A percentile compares a stretch with the other conserved stretches of the same genome.
phyloP scores from a whole-genome alignment of 2,329 filamentous ascomycete species.

The Aschersonia sp. region DNA sequence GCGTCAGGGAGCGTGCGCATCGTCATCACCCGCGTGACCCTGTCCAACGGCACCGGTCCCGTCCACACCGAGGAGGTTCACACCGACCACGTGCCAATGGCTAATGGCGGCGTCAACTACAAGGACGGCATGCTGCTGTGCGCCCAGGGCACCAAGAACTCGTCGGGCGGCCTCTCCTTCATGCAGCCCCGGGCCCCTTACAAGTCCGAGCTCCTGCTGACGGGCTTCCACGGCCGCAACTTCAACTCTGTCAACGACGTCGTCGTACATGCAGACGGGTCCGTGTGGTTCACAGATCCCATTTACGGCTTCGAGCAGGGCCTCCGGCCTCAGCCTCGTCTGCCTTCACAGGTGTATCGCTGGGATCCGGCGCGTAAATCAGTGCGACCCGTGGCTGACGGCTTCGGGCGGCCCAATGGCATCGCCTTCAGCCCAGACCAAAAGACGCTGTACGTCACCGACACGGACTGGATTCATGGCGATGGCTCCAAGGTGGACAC shows the following conservation, averaged over 20 bases:
- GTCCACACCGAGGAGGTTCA: conserved; percentile 18
- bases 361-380: conserved; percentile 23
- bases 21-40: conserved; percentile 13
- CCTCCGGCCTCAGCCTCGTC: conserved; percentile 24
- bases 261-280: conserved; percentile 24
- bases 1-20: conserved; percentile 11
- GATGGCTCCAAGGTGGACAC: conserved; percentile 15
- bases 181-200: conserved; percentile 19
- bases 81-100: conserved; percentile 22
- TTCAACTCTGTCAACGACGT: conserved; percentile 37
- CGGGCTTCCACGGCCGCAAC: conserved; percentile 24
- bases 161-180: conserved; percentile 13
- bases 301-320: conserved; percentile 32
- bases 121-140: conserved; percentile 22
- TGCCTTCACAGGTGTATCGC: conserved; percentile 33
- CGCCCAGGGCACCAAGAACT: conserved; percentile 18
- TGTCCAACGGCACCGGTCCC: conserved; percentile 6
- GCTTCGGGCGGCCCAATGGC: conserved; percentile 30
- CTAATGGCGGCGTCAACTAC: conserved; percentile 34
- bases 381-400: conserved; percentile 29
- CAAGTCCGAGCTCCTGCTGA: conserved; percentile 14
- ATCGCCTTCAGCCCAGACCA: conserved; percentile 30
- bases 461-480: conserved; percentile 20
- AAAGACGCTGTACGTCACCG: conserved; percentile 28
- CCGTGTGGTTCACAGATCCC: conserved; percentile 36